Base-by-base conservation (phyloP, 164 flowering plant genomes). In the Amborella trichopoda region DNA sequence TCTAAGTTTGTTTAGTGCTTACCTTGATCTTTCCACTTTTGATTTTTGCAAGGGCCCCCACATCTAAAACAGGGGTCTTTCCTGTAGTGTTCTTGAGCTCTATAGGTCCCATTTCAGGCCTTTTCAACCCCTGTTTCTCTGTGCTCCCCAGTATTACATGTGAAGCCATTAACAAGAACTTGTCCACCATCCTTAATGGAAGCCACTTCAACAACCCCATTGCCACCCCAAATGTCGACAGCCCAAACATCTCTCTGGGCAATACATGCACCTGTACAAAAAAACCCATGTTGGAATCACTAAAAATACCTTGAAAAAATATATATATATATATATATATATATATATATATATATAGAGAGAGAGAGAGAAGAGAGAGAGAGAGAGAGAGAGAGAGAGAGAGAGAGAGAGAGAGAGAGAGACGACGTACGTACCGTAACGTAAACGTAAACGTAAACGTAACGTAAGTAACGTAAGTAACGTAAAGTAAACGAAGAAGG, bases 251-350 rank as follows among this genome's bases (percentile, higher is more conserved):
- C 49, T 81, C 94, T 34, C 89, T 72, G 1, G 94, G 90, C 50
- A 83, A 46, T 2, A 83, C 80, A 60, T 83, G 94, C 27, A 78
- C 88, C 93, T 83, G 75, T 38, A 41, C n/a, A n/a, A n/a, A n/a
- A n/a, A n/a, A n/a, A n/a, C n/a, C n/a, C n/a, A n/a, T n/a, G n/a
- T n/a, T n/a, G n/a, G n/a, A n/a, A n/a, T n/a, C n/a, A n/a, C n/a
- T n/a, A n/a, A n/a, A n/a, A n/a, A n/a, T n/a, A n/a, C n/a, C n/a
- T n/a, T n/a, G n/a, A n/a, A n/a, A n/a, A n/a, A n/a, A n/a, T n/a
- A n/a, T n/a, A n/a, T n/a, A n/a, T n/a, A n/a, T n/a, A n/a, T n/a
- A n/a, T n/a, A n/a, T n/a, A n/a, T n/a, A n/a, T n/a, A n/a, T n/a
- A n/a, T n/a, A n/a, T n/a, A n/a, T n/a, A n/a, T n/a, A n/a, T n/a